These are phyloP conservation scores for Melastoma malabathricum DNA, from an alignment of 345 rosid genomes.

Conservation along the genomic window DNA sequence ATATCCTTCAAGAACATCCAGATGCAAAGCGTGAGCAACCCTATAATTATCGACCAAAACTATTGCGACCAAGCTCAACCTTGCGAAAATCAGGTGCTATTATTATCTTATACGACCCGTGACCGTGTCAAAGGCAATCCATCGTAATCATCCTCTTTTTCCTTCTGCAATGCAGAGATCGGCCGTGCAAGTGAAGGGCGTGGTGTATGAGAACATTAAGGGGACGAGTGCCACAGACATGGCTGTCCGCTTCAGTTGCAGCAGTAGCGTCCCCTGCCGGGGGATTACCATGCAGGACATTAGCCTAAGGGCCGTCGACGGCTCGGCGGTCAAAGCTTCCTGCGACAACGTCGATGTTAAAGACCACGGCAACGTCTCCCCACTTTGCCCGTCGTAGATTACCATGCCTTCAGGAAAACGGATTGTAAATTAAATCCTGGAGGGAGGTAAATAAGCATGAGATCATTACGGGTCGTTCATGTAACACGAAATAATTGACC, in stretches of 20 bases:
- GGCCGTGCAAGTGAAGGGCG: constrained; percentile 54
- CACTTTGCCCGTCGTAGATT: constrained; percentile 22
- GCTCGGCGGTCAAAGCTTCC: constrained; percentile 17
- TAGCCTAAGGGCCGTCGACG: constrained; percentile 18
- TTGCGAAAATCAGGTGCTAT: constrained; percentile 48
- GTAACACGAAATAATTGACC: no score
- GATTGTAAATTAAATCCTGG: no score
- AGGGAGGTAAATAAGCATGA: no score
- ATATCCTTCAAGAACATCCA: constrained; percentile 52
- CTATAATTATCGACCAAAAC: constrained; percentile 72
- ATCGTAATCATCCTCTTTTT: no score
- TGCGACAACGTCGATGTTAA: constrained; percentile 38
- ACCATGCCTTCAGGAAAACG: no score
- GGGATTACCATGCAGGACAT: constrained; percentile 47
- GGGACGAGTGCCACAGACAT: constrained; percentile 68
- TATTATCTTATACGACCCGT: no score
- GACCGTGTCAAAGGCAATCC: no score
- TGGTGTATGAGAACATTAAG: constrained; percentile 51
- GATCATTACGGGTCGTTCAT: no score
- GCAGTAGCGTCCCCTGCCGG: constrained; percentile 44
- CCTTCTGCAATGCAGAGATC: constrained; percentile 22
- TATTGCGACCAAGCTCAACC: constrained; percentile 65
- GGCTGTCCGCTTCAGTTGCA: constrained; percentile 57
- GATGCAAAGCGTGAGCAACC: constrained; percentile 63
- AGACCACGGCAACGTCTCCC: constrained; percentile 37